Evolutionary conservation across 2,329 filamentous ascomycete genomes (phyloP).

Genomic region (Sporothrix dimorphospora): DNA sequence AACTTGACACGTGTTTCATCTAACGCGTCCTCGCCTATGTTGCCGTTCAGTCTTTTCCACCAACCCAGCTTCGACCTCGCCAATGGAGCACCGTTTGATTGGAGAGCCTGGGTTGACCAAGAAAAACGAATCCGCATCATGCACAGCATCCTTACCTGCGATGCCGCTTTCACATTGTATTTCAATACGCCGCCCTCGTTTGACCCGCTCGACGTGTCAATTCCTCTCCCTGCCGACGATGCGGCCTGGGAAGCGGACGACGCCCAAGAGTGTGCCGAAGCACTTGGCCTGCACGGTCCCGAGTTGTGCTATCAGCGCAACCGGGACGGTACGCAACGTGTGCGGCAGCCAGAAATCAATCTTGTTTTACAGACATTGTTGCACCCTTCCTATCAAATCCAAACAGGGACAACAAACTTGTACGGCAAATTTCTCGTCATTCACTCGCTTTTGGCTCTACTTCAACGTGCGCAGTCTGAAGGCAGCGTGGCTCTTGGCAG

Average conservation of each 20-base stretch:
- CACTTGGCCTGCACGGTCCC: conserved; percentile 65
- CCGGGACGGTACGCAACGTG: conserved; percentile 62
- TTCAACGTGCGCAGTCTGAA: conserved; percentile 51
- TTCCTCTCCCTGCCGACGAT: conserved; percentile 74
- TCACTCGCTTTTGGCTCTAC: conserved; percentile 67
- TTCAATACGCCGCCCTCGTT: conserved; percentile 70
- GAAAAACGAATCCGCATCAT: conserved; percentile 69
- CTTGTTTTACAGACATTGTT: conserved; percentile 65
- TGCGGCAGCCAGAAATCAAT: conserved; percentile 67
- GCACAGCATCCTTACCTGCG: conserved; percentile 66
- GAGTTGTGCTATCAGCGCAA: conserved; percentile 60
- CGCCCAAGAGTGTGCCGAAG: conserved; percentile 62
- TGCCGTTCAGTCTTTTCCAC: conserved; percentile 52
- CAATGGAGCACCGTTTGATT: conserved; percentile 59
- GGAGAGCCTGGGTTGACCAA: conserved; percentile 70
- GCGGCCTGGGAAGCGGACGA: conserved; percentile 71
- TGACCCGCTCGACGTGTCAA: conserved; percentile 63
- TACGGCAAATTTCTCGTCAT: conserved; percentile 76
- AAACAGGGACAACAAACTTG: conserved; percentile 68
- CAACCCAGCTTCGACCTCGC: conserved; percentile 50
- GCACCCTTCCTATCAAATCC: conserved; percentile 61
- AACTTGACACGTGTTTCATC: conserved; percentile 58
- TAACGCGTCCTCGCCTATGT: conserved; percentile 17
- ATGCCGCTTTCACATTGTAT: conserved; percentile 68
- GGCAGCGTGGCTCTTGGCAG: conserved; percentile 44